Evolutionary conservation across 805 yeast species (phyloP).

Genomic region (Ogataea polymorpha): DNA sequence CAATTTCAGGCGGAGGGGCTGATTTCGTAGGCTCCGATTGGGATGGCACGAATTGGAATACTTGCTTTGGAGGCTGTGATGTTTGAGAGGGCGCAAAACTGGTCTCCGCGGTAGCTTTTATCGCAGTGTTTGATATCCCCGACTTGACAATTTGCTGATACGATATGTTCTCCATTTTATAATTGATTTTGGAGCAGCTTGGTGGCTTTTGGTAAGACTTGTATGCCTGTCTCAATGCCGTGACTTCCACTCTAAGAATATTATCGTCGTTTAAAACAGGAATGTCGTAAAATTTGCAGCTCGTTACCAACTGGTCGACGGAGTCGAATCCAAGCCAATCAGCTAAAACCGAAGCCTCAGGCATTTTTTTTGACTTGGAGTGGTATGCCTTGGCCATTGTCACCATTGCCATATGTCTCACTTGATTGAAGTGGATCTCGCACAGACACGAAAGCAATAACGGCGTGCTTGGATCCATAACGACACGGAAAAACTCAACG

Average conservation of each 20-base stretch:
- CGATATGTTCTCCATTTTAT: conserved; percentile 31
- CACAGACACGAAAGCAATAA: conserved; percentile 67
- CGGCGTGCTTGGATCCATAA: conserved; percentile 52
- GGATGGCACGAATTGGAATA: conserved; percentile 1
- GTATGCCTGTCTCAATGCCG: conserved; percentile 36
- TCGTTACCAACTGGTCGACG: conserved; percentile 47
- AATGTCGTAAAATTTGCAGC: conserved; percentile 64
- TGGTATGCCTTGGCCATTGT: conserved; percentile 66
- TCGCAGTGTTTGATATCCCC: conserved; percentile 28
- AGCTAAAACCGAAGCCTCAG: conserved; percentile 41
- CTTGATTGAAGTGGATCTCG: conserved; percentile 77
- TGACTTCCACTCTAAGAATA: conserved; percentile 37
- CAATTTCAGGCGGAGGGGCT: neutral
- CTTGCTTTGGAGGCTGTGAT: neutral
- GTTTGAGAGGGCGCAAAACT: neutral
- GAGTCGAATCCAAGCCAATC: conserved; percentile 65
- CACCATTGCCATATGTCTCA: conserved; percentile 70
- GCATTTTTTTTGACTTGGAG: conserved; percentile 64
- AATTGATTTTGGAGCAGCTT: conserved; percentile 41
- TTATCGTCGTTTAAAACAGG: conserved; percentile 34
- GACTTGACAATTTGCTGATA: conserved; percentile 39
- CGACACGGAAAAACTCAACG: conserved; percentile 56
- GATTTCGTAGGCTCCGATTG: neutral
- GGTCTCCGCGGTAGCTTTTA: conserved; percentile 10
- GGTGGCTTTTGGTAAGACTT: conserved; percentile 41